Conservation (phyloP, 805 yeast genomes). For the Candida ascalaphidarum region DNA sequence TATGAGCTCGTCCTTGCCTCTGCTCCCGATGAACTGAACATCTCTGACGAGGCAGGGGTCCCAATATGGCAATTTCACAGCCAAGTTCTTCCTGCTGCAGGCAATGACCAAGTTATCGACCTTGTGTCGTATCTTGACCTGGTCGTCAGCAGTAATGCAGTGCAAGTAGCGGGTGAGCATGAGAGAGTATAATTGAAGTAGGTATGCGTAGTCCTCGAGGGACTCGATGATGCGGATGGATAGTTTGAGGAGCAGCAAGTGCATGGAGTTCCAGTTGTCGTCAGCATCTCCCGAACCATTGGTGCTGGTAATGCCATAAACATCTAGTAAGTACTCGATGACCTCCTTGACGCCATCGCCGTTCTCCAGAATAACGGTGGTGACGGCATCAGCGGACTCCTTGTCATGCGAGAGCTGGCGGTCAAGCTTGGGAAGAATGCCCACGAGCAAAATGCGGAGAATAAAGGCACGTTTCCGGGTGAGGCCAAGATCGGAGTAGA, state of each 20-base stretch:
- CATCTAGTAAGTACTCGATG: conserved; percentile 39
- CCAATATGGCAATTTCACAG: conserved; percentile 47
- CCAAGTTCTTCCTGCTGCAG: conserved; percentile 14
- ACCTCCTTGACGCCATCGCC: conserved; percentile 23
- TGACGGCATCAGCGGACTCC: background rate
- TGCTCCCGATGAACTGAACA: conserved; percentile 22
- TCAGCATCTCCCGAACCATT: conserved; percentile 12
- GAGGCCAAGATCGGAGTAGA: conserved; percentile 55
- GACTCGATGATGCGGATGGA: conserved; percentile 48
- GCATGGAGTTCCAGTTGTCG: conserved; percentile 46
- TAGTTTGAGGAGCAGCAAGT: conserved; percentile 44
- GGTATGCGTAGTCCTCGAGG: conserved; percentile 31
- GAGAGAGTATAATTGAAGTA: conserved; percentile 40
- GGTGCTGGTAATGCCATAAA: conserved; percentile 40
- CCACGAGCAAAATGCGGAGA: conserved; percentile 53
- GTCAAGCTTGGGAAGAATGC: conserved; percentile 35
- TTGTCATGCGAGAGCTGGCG: conserved; percentile 1
- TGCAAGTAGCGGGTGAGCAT: conserved; percentile 49
- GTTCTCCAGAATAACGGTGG: too few relatives aligned
- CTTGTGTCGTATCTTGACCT: conserved; percentile 30
- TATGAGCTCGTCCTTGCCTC: conserved; percentile 29
- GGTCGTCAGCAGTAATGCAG: conserved; percentile 52
- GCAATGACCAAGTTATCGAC: conserved; percentile 13
- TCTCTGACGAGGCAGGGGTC: conserved; percentile 61
- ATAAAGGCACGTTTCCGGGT: conserved; percentile 63